A percentile compares a stretch with the other conserved stretches of the same genome.
phyloP scores from a whole-genome alignment of 2,329 filamentous ascomycete genomes.

The Balansia obtecta region DNA sequence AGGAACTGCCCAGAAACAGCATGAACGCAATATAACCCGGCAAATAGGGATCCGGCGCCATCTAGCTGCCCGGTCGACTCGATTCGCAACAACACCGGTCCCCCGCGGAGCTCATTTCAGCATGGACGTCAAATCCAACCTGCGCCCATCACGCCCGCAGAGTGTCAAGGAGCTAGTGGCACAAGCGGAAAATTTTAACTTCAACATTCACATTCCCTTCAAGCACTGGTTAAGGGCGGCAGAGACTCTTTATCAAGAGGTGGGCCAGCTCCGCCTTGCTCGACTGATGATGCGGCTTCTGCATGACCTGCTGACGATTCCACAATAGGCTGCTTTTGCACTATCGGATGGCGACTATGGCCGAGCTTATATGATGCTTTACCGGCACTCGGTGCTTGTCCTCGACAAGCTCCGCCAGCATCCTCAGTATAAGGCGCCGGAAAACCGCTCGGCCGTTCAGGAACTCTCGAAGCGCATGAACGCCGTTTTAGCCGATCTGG shows the following conservation, averaged over 20 bases:
- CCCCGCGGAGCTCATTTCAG: not conserved
- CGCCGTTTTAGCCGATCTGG: slow-evolving; percentile 56
- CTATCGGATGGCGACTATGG: slow-evolving; percentile 75
- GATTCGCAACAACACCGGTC: not conserved
- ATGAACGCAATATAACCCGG: not conserved
- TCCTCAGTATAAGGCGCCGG: slow-evolving; percentile 57
- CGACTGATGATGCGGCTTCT: no score
- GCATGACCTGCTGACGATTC: not conserved
- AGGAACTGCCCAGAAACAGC: not conserved
- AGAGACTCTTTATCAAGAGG: slow-evolving; percentile 69
- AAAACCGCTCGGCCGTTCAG: slow-evolving; percentile 51
- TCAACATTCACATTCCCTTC: slow-evolving; percentile 63
- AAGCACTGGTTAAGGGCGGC: slow-evolving; percentile 75
- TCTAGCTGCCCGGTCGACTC: not conserved
- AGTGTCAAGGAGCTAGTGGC: slow-evolving; percentile 66
- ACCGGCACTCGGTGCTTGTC: slow-evolving; percentile 78
- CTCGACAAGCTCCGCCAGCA: slow-evolving; percentile 63
- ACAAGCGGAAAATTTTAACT: slow-evolving; percentile 69
- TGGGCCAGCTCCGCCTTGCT: slow-evolving; percentile 25
- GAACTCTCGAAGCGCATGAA: slow-evolving; percentile 35
- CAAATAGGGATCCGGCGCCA: not conserved
- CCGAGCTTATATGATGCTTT: slow-evolving; percentile 83
- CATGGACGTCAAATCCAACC: slow-evolving; percentile 18
- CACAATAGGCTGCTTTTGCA: slow-evolving; percentile 63
- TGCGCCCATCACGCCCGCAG: slow-evolving; percentile 38